Conservation (phyloP, 2,329 filamentous ascomycete species). For the Aspergillus sp. region DNA sequence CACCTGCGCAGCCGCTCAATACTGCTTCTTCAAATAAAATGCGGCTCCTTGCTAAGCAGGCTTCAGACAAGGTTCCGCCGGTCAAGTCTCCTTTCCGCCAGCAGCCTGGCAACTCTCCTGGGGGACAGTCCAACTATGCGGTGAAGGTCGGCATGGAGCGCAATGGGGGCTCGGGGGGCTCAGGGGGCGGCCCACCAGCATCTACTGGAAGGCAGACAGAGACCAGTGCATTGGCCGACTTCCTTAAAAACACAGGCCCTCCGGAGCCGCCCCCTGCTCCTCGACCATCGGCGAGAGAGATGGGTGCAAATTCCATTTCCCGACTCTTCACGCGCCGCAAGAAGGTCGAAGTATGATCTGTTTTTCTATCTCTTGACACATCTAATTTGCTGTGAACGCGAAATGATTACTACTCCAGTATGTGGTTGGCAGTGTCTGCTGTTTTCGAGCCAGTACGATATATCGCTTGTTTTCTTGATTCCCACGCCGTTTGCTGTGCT, state of each 20-base stretch:
- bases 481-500: slow-evolving; percentile 4
- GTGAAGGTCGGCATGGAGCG: slow-evolving; percentile 30
- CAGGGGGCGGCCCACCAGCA: slow-evolving; percentile 10
- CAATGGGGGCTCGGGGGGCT: slow-evolving; percentile 9
- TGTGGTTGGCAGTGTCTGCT: slow-evolving; percentile 5
- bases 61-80: slow-evolving; percentile 23
- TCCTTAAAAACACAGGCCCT: slow-evolving; percentile 60
- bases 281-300: slow-evolving; percentile 9
- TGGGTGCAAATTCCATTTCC: slow-evolving; percentile 14
- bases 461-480: slow-evolving; percentile 3
- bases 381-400: slow-evolving; percentile 7
- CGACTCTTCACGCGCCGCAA: slow-evolving; percentile 27
- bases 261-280: slow-evolving; percentile 36
- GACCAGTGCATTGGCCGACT: slow-evolving; percentile 63
- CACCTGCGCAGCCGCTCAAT: slow-evolving; percentile 22
- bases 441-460: slow-evolving; percentile 7
- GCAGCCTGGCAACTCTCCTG: slow-evolving; percentile 20
- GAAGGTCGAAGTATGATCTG: slow-evolving; percentile 18
- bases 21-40: slow-evolving; percentile 3
- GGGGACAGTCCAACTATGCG: slow-evolving; percentile 27
- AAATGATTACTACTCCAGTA: too few relatives aligned
- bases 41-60: slow-evolving; percentile 7
- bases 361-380: slow-evolving; percentile 3
- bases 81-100: slow-evolving; percentile 28
- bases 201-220: slow-evolving; percentile 23